Evolutionary conservation across 495 filamentous ascomycete species (phyloP).

Genomic region (Penicillium robsamsonii): DNA sequence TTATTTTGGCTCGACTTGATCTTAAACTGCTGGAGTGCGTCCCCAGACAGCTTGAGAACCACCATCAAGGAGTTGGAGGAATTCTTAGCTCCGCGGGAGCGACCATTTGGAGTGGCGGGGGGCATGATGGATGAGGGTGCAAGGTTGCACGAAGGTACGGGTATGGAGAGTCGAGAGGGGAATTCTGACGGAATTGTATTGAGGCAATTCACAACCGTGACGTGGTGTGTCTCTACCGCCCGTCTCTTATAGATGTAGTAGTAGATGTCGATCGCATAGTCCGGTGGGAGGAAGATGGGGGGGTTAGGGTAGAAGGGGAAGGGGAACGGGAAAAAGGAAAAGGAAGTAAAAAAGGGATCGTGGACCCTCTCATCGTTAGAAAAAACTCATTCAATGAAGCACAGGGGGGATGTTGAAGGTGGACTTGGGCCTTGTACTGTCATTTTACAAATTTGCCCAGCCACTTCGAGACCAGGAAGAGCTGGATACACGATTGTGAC

Average conservation of each 20-base stretch:
- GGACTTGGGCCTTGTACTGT: conserved; percentile 4
- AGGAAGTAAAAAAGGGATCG: conserved; percentile 24
- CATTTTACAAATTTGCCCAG: conserved; percentile 2
- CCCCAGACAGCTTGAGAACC: conserved; percentile 52
- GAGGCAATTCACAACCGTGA: conserved; percentile 21
- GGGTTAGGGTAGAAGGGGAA: conserved; percentile 14
- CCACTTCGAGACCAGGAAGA: background rate
- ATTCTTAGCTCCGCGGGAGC: conserved; percentile 43
- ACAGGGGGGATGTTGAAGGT: conserved; percentile 8
- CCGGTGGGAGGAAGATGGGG: conserved; percentile 14
- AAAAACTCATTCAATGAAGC: conserved; percentile 8
- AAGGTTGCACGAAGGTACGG: conserved; percentile 10
- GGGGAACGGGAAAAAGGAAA: conserved; percentile 19
- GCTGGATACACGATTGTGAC: background rate
- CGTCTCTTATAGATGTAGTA: conserved; percentile 12
- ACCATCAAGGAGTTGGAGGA: conserved; percentile 42
- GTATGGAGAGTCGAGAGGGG: conserved; percentile 15
- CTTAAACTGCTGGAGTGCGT: conserved; percentile 47
- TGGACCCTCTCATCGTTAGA: conserved; percentile 17
- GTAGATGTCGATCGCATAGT: conserved; percentile 14
- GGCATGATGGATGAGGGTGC: conserved; percentile 27
- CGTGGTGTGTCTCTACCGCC: conserved; percentile 20
- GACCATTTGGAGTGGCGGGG: conserved; percentile 36
- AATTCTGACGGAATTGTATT: conserved; percentile 16
- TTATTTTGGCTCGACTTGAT: conserved; percentile 35